A percentile compares a stretch with the other conserved stretches of the same genome.
phyloP scores from a whole-genome alignment of 2,329 filamentous ascomycete genomes.

The Acrodontium crateriforme region DNA sequence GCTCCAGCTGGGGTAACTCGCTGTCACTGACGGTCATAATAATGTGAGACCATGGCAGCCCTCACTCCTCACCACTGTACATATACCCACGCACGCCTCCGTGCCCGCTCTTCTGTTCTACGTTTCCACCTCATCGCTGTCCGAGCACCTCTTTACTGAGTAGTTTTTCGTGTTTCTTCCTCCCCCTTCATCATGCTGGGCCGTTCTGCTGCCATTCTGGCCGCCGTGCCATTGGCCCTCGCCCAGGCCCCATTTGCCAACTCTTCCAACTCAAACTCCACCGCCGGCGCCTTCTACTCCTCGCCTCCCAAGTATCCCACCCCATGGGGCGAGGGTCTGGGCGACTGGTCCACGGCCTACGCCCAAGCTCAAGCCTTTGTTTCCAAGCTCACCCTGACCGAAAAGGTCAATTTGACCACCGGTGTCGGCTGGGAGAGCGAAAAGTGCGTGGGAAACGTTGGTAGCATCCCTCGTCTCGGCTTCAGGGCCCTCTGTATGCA shows the following conservation, averaged over 20 bases:
- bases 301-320: conserved; percentile 67
- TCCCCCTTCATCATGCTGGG: not conserved
- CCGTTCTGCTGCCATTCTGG: conserved; percentile 13
- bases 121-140: too few relatives aligned
- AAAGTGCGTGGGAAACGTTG: conserved; percentile 62
- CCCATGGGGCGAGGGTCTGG: conserved; percentile 67
- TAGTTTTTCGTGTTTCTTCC: conserved; percentile 1
- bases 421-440: conserved; percentile 65
- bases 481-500: conserved; percentile 70
- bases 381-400: conserved; percentile 63
- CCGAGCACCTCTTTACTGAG: conserved; percentile 1
- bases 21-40: too few relatives aligned
- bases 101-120: too few relatives aligned
- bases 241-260: conserved; percentile 17
- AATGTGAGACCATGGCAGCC: too few relatives aligned
- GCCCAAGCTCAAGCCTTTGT: conserved; percentile 65
- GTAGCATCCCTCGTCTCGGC: conserved; percentile 55
- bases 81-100: too few relatives aligned
- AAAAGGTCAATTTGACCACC: conserved; percentile 93
- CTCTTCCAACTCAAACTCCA: conserved; percentile 14
- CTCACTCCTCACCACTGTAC: too few relatives aligned
- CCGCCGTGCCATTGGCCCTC: conserved; percentile 16
- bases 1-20: too few relatives aligned
- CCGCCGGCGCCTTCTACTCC: conserved; percentile 18
- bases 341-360: conserved; percentile 65